Percentiles rank a stretch among this genome's conserved stretches.
Evolutionary conservation across 495 filamentous ascomycete species (phyloP).

Genomic region (Aspergillus nidulans): DNA sequence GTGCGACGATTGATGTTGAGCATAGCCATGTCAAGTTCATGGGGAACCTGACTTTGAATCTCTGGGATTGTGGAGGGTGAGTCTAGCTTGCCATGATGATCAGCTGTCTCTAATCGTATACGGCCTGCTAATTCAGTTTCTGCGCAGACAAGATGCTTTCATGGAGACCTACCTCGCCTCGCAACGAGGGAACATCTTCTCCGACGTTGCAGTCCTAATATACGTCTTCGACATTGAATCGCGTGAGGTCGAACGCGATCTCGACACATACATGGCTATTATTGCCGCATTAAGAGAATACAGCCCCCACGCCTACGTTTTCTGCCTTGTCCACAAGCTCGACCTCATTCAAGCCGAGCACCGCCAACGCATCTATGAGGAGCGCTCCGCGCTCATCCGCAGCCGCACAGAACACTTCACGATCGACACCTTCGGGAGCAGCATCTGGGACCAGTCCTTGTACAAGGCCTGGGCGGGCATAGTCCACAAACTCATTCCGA

Average conservation of each 20-base stretch:
- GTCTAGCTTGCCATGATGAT: constrained; percentile 15
- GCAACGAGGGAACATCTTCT: constrained; percentile 93
- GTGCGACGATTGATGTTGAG: constrained; percentile 98
- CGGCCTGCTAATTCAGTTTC: not conserved
- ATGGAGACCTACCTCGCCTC: constrained; percentile 95
- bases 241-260: constrained; percentile 84
- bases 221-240: constrained; percentile 99
- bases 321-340: constrained; percentile 97
- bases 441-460: constrained; percentile 97
- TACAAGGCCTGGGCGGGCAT: constrained; percentile 98
- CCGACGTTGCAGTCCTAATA: constrained; percentile 92
- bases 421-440: constrained; percentile 78
- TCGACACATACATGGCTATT: constrained; percentile 82
- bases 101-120: not conserved
- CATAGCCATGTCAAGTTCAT: constrained; percentile 97
- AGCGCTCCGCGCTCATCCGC: constrained; percentile 67
- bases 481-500: constrained; percentile 93
- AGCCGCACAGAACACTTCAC: constrained; percentile 68
- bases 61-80: constrained; percentile 96
- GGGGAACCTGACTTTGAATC: constrained; percentile 91
- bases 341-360: constrained; percentile 83
- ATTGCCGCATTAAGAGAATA: constrained; percentile 81
- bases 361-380: constrained; percentile 75
- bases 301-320: constrained; percentile 78
- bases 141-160: constrained; percentile 80